Evolutionary conservation across 352 stramenopile species (phyloP).

Genomic region (Blastocystis sp.): DNA sequence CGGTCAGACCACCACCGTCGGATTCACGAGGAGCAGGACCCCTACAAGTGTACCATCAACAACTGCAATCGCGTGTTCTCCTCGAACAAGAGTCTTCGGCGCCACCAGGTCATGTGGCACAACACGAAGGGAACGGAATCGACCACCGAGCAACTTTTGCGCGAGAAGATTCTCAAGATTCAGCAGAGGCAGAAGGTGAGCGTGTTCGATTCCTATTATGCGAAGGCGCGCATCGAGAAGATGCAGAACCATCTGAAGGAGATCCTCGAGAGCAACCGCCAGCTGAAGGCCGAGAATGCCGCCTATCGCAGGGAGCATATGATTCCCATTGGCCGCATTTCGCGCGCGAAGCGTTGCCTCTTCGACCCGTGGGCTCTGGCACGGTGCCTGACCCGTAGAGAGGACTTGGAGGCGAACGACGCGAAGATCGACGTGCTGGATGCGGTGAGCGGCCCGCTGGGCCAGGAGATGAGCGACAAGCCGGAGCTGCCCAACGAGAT

Average conservation of each 20-base stretch:
- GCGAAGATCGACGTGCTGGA: background rate
- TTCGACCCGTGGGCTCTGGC: background rate
- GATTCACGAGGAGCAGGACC: constrained; percentile 63
- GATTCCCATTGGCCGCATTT: constrained; percentile 21
- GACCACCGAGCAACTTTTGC: constrained; percentile 19
- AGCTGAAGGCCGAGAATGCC: constrained; percentile 59
- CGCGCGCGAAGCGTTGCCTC: constrained; percentile 23
- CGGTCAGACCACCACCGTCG: constrained; percentile 40
- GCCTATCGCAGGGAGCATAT: constrained; percentile 54
- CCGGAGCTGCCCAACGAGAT: background rate
- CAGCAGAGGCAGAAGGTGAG: constrained; percentile 42
- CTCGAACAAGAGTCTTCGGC: constrained; percentile 52
- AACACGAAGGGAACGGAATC: constrained; percentile 66
- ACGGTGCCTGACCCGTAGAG: background rate
- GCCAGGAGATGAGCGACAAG: background rate
- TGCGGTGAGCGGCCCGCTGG: background rate
- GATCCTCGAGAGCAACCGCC: constrained; percentile 51
- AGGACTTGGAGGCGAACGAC: background rate
- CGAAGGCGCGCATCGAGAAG: constrained; percentile 28
- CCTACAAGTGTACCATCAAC: constrained; percentile 67
- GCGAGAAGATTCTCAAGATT: constrained; percentile 54
- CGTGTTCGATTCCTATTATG: background rate
- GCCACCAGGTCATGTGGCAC: constrained; percentile 64
- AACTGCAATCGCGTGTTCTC: constrained; percentile 67
- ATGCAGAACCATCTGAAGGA: constrained; percentile 53